phyloP scores from a whole-genome alignment of 495 filamentous ascomycete genomes.

The Neurospora sp. region DNA sequence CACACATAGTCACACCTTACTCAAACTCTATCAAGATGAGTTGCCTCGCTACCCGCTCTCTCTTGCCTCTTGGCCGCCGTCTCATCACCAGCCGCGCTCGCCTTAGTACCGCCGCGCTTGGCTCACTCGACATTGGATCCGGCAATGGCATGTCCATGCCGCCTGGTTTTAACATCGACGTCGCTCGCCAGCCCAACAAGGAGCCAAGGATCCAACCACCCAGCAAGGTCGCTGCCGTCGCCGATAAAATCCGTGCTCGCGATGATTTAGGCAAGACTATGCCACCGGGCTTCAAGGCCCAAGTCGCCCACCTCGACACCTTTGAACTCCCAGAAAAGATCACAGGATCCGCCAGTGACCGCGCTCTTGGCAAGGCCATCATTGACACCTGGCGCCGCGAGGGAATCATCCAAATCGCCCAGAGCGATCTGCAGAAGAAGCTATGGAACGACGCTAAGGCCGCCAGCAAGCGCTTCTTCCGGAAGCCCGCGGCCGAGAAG shows the following conservation, averaged over 20 bases:
- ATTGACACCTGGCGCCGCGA: constrained; percentile 30
- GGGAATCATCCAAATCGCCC: constrained; percentile 35
- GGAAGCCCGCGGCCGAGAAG: constrained; percentile 22
- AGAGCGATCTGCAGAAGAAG: constrained; percentile 15
- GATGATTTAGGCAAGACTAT: constrained; percentile 14
- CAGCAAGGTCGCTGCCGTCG: not conserved
- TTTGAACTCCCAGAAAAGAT: constrained; percentile 26
- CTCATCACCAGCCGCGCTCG: constrained; percentile 3
- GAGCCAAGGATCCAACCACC: not conserved
- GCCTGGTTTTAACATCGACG: constrained; percentile 9
- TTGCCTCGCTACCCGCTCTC: constrained; percentile 1
- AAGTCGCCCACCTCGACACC: constrained; percentile 22
- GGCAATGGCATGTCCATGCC: constrained; percentile 7
- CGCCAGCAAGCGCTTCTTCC: constrained; percentile 30
- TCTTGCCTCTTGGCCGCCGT: constrained; percentile 1
- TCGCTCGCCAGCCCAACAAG: constrained; percentile 1
- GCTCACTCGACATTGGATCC: not conserved
- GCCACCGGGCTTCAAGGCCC: constrained; percentile 28
- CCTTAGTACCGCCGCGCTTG: constrained; percentile 10
- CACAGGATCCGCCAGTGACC: constrained; percentile 16
- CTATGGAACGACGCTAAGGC: constrained; percentile 20
- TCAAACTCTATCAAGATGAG: constrained; percentile 1
- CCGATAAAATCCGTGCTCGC: not conserved
- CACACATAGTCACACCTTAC: not conserved
- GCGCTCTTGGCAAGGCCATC: constrained; percentile 25